Evolutionary conservation across 164 flowering plant species (phyloP).

Genomic region (Piper betle): DNA sequence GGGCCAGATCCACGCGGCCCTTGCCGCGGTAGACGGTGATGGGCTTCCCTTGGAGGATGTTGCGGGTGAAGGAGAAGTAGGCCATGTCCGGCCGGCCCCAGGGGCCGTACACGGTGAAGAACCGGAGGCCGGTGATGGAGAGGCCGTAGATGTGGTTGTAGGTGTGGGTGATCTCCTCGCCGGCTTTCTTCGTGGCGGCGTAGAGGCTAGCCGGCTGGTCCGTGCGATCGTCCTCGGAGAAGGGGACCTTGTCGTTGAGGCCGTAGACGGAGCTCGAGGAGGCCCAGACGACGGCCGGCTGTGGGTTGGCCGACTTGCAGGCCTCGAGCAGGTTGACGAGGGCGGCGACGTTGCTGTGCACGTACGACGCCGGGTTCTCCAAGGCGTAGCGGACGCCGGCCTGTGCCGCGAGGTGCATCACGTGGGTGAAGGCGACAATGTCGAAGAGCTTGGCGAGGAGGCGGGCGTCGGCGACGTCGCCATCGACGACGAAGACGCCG

Average conservation of each 20-base stretch:
- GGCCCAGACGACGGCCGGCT: constrained; percentile 16
- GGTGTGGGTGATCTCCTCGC: constrained; percentile 18
- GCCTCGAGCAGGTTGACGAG: constrained; percentile 10
- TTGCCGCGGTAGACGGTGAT: constrained; percentile 13
- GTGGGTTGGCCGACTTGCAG: constrained; percentile 12
- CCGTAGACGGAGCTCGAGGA: constrained; percentile 18
- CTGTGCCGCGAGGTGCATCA: constrained; percentile 18
- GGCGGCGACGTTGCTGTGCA: constrained; percentile 16
- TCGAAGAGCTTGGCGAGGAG: constrained; percentile 13
- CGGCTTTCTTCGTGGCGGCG: constrained; percentile 16
- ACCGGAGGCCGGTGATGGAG: constrained; percentile 12
- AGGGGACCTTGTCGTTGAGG: constrained; percentile 14
- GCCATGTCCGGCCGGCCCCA: constrained; percentile 19
- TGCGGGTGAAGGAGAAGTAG: constrained; percentile 14
- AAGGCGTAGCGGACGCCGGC: constrained; percentile 17
- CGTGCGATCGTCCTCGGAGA: constrained; percentile 13
- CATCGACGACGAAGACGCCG: constrained; percentile 14
- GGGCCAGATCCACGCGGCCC: constrained; percentile 9
- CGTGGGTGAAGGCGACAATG: constrained; percentile 15
- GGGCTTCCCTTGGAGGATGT: constrained; percentile 14
- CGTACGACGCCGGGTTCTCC: constrained; percentile 12
- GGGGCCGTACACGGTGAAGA: constrained; percentile 17
- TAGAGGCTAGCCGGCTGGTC: constrained; percentile 12
- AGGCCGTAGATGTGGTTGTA: constrained; percentile 17
- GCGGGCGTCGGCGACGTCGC: constrained; percentile 13